A percentile compares a stretch with the other conserved stretches of the same genome.
These are phyloP conservation scores for Fusarium sp. DNA, from an alignment of 2,329 filamentous ascomycete species.

Conservation along the genomic window DNA sequence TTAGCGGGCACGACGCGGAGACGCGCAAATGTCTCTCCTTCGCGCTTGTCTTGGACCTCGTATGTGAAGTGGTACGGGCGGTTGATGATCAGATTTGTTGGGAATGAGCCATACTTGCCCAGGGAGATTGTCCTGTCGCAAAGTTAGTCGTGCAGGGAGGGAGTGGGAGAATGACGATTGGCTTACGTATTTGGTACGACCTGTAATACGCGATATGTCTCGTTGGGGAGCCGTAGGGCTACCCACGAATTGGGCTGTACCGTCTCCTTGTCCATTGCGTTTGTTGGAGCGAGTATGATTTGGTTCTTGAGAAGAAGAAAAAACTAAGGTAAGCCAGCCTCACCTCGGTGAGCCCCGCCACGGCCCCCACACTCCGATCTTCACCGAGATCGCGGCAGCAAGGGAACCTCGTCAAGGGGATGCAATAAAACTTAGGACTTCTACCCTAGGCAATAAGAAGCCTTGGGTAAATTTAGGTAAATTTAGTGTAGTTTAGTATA, in stretches of 20 bases:
- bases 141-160: slow-evolving; percentile 34
- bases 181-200: slow-evolving; percentile 68
- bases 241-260: slow-evolving; percentile 68
- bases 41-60: slow-evolving; percentile 79
- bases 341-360: slow-evolving; percentile 45
- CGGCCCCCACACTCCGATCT: slow-evolving; percentile 30
- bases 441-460: too few relatives aligned
- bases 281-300: slow-evolving; percentile 13
- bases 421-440: too few relatives aligned
- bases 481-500: too few relatives aligned
- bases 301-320: slow-evolving; percentile 30
- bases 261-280: slow-evolving; percentile 45
- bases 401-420: neutral
- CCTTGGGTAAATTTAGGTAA: too few relatives aligned
- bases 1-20: slow-evolving; percentile 81
- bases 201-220: slow-evolving; percentile 65
- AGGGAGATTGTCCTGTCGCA: slow-evolving; percentile 79
- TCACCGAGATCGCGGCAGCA: slow-evolving; percentile 13
- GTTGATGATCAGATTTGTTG: slow-evolving; percentile 88
- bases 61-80: slow-evolving; percentile 92
- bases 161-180: neutral
- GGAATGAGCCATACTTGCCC: slow-evolving; percentile 92
- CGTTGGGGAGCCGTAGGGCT: slow-evolving; percentile 67
- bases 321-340: slow-evolving; percentile 39
- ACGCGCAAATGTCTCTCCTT: slow-evolving; percentile 70